Evolutionary conservation across 2,329 filamentous ascomycete genomes (phyloP), one percentile per base, ranked within the genome.

Genomic region (Sporothrix pseudoabietina): DNA sequence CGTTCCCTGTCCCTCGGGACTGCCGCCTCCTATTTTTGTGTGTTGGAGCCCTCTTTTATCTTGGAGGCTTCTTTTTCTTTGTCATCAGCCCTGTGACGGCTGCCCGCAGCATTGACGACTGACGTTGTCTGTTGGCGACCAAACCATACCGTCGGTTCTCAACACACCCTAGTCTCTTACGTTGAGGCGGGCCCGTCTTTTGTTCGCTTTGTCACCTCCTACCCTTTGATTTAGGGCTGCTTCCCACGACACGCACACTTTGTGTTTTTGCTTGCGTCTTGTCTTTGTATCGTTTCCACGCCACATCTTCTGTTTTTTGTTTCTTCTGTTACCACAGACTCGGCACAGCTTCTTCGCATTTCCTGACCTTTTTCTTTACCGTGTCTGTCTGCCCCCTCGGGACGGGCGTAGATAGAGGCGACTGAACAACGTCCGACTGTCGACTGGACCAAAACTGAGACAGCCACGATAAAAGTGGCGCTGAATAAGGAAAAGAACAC

Each of bases 1-100:
- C 63, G 41, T 49, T 66, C 49, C 63, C 63, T 47, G 22, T 49
- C 44, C 41, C 41, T 66, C 41, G 63, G 63, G 63, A 49, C 63
- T 32, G 44, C 22, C 26, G 19, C 63, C 41, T 49, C 22, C 22
- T 55, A 26, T 55, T 26, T 55, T 26, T 55, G 12, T n/a, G n/a
- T 14, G 22, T 55, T 26, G 52, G 52, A 30, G 52, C 4, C 52
- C 52, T 55, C 52, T 55, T 55, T 54, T 44, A 3, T 44, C 41
- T 26, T 26, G 26, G 26, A 26, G 26, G 26, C 26, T 26, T 3
- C 12, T 44, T 35, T 49, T 49, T 49, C 44, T 49, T 49, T 49
- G 44, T 49, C 44, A 49, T 49, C 44, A 49, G 44, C 44, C 44
- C 44, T 49, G 44, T 19, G 44, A 49, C 44, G 14, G 41, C 12